These are phyloP conservation scores for Themeda triandra DNA, from an alignment of 176 grass and related monocot genomes.

Conservation along the genomic window DNA sequence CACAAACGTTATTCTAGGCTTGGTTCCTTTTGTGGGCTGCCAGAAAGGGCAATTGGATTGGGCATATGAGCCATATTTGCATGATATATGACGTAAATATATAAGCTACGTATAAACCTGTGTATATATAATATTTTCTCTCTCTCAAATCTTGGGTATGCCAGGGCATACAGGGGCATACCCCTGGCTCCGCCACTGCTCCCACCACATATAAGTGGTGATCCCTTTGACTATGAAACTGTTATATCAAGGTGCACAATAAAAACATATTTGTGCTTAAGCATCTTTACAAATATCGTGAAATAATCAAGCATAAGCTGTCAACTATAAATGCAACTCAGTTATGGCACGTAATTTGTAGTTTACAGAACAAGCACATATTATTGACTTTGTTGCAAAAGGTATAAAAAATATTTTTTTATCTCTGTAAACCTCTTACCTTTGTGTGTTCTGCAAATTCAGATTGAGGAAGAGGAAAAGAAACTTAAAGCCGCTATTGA, in stretches of 20 bases:
- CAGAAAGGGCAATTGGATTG: too few species aligned
- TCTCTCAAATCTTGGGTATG: too few species aligned
- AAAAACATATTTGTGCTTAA: background rate
- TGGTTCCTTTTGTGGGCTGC: too few species aligned
- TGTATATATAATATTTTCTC: too few species aligned
- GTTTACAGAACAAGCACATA: background rate
- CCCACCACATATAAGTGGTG: background rate
- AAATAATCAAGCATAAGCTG: background rate
- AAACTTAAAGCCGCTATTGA: constrained; percentile 29
- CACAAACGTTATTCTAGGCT: too few species aligned
- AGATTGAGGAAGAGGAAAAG: constrained; percentile 69
- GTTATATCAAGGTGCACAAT: background rate
- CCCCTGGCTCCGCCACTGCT: too few species aligned
- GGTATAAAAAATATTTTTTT: background rate
- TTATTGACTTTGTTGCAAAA: background rate
- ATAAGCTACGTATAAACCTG: too few species aligned
- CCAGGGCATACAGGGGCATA: too few species aligned
- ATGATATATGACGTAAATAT: too few species aligned
- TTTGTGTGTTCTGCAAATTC: constrained; percentile 24
- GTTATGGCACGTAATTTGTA: background rate
- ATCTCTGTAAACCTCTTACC: background rate
- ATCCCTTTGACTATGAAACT: constrained; percentile 9
- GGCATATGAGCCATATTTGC: too few species aligned
- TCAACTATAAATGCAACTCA: background rate
- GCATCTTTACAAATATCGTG: background rate